Evolutionary conservation across 352 stramenopile genomes (phyloP), one percentile per base, ranked within the genome.

Genomic region (Pythium phragmiticola): DNA sequence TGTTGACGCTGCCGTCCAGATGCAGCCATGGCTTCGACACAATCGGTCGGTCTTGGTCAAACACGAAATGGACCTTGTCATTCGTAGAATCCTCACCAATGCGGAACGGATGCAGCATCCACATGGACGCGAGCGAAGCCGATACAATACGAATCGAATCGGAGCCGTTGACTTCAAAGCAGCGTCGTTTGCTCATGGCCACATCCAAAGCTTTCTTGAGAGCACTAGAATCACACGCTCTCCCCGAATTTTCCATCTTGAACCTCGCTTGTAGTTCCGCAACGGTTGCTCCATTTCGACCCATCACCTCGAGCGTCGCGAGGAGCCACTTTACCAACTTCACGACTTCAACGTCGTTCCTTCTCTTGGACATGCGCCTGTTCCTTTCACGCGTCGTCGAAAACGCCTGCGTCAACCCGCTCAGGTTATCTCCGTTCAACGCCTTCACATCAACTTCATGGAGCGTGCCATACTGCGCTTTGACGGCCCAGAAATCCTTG

Each of bases 401-500:
- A 45, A 74, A 74, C 36, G 68, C 68, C 42, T 68, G 43, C 23
- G 42, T 39, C 9, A 14, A 48, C 3, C 19, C n/a, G 28, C 21
- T 30, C 7, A 30, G 13, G 28, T 16, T 30, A 5, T 33, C 45
- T 6, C 21, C n/a, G 7, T 26, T n/a, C n/a, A 50, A 33, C 45
- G 9, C 4, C n/a, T 30, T 50, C n/a, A 50, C 45, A 33, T 30
- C 9, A n/a, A n/a, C 21, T 50, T 50, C 45, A 13, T 4, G 17
- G 7, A 7, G 7, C n/a, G 45, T 30, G 5, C 63, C 49, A 67
- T 84, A 80, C 37, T 80, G 65, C 2, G 73, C 81, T 45, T 82
- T 94, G 2, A 94, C 80, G 11, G 55, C 59, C 84, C 84, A 94
- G 53, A 85, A 89, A 16, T 90, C 81, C 17, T 82, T 80, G 33